Base-by-base conservation (phyloP, 345 rosid species). In the Sonneratia alba region DNA sequence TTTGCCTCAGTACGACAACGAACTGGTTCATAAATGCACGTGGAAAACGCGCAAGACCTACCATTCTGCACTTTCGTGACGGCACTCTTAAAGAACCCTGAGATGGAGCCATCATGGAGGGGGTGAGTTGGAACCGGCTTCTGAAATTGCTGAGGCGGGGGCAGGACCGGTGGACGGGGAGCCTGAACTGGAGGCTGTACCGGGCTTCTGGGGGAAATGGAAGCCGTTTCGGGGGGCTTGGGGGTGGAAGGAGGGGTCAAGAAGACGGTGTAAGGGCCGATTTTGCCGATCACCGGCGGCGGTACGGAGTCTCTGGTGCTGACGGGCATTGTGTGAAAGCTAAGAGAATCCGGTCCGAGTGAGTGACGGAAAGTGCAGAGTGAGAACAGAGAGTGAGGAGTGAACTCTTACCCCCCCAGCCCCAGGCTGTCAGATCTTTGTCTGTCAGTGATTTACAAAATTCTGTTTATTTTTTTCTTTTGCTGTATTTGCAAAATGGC, bases 181-280 rank as follows among this genome's bases (percentile, higher is more conserved):
- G 48, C 82, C 48, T 37, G 37, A 34, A 56, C 66, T 45, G 71
- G 71, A 22, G 66, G 8, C 49, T 66, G 65, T 38, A 42, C 61
- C 66, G 69, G 75, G 71, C 81, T 83, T 47, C 71, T 68, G 0
- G 90, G 86, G 13, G 86, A 77, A 4, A 75, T 77, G 43, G 74
- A 78, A 57, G 72, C 70, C 5, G 88, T 80, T 4, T 83, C 86
- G 15, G 85, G 66, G 24, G 90, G 90, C 63, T 85, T 86, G 47
- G 98, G 99, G 57, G 99, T 96, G 27, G 99, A 76, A 12, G 97
- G 98, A 4, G 98, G 99, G 70, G 99, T 96, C 81, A 89, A 83
- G 80, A 96, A 96, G 75, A 96, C 97, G 32, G 99, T 96, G 87
- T 92, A 96, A 14, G 99, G 99, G 0, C 99, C 99, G 72, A 96